Conservation (phyloP, 441 rosid genomes). For the Aleurites moluccanus region DNA sequence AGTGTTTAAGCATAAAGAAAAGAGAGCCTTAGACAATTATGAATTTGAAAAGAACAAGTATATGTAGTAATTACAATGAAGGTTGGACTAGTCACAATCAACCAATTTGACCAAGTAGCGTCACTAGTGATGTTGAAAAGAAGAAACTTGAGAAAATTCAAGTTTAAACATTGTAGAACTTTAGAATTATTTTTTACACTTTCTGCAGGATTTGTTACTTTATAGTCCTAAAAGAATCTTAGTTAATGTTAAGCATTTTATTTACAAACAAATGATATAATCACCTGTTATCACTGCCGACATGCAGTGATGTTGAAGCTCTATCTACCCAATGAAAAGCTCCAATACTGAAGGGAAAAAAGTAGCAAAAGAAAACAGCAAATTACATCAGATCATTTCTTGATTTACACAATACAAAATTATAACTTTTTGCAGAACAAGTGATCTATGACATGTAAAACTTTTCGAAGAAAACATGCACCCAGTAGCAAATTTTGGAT, state of each 20-base stretch:
- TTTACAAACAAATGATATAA: not conserved
- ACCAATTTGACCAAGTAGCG: too few relatives aligned
- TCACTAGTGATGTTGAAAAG: too few relatives aligned
- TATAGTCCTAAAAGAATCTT: too few relatives aligned
- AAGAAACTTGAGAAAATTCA: too few relatives aligned
- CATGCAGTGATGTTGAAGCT: constrained; percentile 45
- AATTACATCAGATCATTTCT: not conserved
- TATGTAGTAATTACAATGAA: too few relatives aligned
- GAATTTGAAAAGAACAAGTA: too few relatives aligned
- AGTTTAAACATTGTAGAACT: too few relatives aligned
- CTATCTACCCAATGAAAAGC: constrained; percentile 94
- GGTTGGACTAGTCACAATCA: too few relatives aligned
- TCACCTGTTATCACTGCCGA: constrained; percentile 51
- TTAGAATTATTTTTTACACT: too few relatives aligned
- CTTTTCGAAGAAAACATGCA: not conserved
- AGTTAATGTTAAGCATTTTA: not conserved
- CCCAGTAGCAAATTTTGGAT: not conserved
- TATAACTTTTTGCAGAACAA: not conserved
- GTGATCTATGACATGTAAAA: not conserved
- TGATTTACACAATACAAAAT: not conserved
- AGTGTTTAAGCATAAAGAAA: too few relatives aligned
- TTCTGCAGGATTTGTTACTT: too few relatives aligned
- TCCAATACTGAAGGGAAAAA: constrained; percentile 54
- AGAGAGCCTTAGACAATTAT: too few relatives aligned
- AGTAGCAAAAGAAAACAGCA: constrained; percentile 18